A percentile compares a stretch with the other conserved stretches of the same genome.
phyloP scores from a whole-genome alignment of 257 asterid species.

The Nicotiana benthamiana region DNA sequence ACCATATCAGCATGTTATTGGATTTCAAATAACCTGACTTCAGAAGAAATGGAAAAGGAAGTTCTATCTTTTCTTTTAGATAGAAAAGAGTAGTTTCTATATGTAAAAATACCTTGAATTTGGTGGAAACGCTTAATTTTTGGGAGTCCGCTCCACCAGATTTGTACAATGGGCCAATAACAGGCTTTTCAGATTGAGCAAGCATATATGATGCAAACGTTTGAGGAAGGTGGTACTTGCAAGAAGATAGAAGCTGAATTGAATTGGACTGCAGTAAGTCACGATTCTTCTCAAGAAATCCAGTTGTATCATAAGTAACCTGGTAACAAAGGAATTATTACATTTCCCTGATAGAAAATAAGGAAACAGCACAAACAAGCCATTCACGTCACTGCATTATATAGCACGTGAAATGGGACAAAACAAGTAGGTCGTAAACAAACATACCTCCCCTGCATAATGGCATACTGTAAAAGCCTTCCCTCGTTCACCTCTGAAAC shows the following conservation, averaged over 20 bases:
- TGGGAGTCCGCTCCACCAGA: conserved; percentile 98
- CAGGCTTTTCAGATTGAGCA: conserved; percentile 75
- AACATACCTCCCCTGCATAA: conserved; percentile 94
- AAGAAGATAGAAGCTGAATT: conserved; percentile 83
- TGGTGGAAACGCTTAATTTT: conserved; percentile 84
- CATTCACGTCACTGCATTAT: neutral
- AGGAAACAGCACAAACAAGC: neutral
- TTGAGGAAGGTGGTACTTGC: conserved; percentile 78
- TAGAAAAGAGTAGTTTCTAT: neutral
- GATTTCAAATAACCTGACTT: neutral
- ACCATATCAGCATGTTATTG: neutral
- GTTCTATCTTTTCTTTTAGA: neutral
- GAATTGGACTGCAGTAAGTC: conserved; percentile 88
- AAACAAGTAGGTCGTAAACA: conserved; percentile 3
- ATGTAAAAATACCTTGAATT: conserved; percentile 62
- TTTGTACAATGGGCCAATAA: conserved; percentile 76
- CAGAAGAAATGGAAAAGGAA: neutral
- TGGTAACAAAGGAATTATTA: conserved; percentile 23
- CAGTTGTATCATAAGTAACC: conserved; percentile 87
- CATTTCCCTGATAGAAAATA: neutral
- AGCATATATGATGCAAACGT: conserved; percentile 88
- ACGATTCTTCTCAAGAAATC: conserved; percentile 95
- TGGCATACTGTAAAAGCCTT: conserved; percentile 80
- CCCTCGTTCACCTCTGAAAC: conserved; percentile 80
- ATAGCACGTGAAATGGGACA: conserved; percentile 1